Evolutionary conservation across 192 early-diverging fungal species (phyloP).

Genomic region (Hyaloraphidium curvatum): DNA sequence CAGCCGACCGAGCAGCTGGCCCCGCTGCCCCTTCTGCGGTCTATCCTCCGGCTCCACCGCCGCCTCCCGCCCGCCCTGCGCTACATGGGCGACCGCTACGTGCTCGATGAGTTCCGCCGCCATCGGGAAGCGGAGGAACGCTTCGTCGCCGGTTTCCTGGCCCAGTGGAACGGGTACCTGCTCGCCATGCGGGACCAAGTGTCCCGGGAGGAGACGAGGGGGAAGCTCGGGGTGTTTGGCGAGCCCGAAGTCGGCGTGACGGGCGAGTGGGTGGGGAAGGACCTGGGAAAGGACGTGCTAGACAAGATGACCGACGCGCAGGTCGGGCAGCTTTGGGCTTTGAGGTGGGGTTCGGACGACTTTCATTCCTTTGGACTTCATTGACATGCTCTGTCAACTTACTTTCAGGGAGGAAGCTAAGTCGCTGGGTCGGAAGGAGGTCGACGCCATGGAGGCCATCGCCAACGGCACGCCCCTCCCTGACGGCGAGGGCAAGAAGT

Average conservation of each 20-base stretch:
- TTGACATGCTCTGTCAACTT: too few species aligned
- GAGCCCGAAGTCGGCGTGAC: neutral
- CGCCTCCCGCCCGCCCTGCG: slow-evolving; percentile 9
- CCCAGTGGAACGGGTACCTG: neutral
- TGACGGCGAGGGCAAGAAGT: too few species aligned
- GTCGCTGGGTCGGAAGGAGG: too few species aligned
- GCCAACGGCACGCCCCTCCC: too few species aligned
- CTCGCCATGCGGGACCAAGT: neutral
- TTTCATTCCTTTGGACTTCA: too few species aligned
- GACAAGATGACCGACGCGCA: neutral
- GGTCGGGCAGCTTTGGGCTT: neutral
- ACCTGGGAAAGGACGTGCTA: neutral
- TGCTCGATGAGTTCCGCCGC: slow-evolving; percentile 10
- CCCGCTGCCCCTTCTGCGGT: slow-evolving; percentile 10
- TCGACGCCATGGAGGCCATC: too few species aligned
- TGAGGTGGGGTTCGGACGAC: neutral
- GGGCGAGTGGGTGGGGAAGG: neutral
- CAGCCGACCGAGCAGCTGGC: too few species aligned
- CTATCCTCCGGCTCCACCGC: slow-evolving; percentile 12
- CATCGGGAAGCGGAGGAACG: slow-evolving; percentile 9
- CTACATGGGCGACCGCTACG: slow-evolving; percentile 10
- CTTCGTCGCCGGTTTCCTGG: slow-evolving; percentile 8
- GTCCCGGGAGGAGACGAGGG: neutral
- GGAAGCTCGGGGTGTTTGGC: neutral
- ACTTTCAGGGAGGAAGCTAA: too few species aligned